Conservation (phyloP, 208 protist genomes). For the Borovskyia barvae region DNA sequence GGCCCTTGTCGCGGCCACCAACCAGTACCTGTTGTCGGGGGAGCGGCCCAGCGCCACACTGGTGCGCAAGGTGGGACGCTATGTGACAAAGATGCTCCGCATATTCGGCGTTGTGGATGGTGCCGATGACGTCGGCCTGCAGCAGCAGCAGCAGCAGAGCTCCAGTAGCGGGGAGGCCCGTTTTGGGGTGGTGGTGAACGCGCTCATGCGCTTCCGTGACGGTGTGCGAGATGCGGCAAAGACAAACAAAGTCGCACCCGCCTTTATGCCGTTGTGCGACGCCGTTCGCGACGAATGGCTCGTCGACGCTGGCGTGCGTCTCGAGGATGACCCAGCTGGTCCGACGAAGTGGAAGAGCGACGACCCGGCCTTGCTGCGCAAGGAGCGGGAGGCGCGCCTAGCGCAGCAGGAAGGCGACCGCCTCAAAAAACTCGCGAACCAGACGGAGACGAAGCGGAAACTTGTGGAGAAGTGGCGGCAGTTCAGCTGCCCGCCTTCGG, state of each 20-base stretch:
- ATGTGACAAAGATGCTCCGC: slow-evolving; percentile 91
- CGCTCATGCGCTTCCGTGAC: slow-evolving; percentile 74
- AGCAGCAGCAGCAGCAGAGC: slow-evolving; percentile 16
- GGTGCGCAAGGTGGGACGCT: slow-evolving; percentile 70
- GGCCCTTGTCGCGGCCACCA: slow-evolving; percentile 73
- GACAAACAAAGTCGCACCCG: slow-evolving; percentile 33
- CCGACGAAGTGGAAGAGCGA: slow-evolving; percentile 80
- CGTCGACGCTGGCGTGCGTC: slow-evolving; percentile 68
- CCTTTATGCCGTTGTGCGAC: slow-evolving; percentile 76
- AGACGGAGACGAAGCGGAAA: slow-evolving; percentile 62
- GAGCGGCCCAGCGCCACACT: slow-evolving; percentile 57
- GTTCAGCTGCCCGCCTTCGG: slow-evolving; percentile 34
- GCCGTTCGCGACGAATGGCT: slow-evolving; percentile 78
- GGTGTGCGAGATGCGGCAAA: slow-evolving; percentile 56
- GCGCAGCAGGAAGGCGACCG: slow-evolving; percentile 37
- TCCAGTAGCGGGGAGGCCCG: slow-evolving; percentile 25
- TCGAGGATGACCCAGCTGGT: slow-evolving; percentile 74
- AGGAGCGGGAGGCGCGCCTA: slow-evolving; percentile 49
- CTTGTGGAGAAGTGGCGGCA: slow-evolving; percentile 65
- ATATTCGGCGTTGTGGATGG: slow-evolving; percentile 92
- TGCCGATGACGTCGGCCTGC: slow-evolving; percentile 64
- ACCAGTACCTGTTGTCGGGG: slow-evolving; percentile 79
- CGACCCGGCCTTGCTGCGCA: slow-evolving; percentile 51
- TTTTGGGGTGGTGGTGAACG: slow-evolving; percentile 63
- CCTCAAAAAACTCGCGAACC: slow-evolving; percentile 53